A percentile compares a stretch with the other conserved stretches of the same genome.
These are phyloP conservation scores for Geotrichum fermentans DNA, from an alignment of 1,139 yeast genomes.

Conservation along the genomic window DNA sequence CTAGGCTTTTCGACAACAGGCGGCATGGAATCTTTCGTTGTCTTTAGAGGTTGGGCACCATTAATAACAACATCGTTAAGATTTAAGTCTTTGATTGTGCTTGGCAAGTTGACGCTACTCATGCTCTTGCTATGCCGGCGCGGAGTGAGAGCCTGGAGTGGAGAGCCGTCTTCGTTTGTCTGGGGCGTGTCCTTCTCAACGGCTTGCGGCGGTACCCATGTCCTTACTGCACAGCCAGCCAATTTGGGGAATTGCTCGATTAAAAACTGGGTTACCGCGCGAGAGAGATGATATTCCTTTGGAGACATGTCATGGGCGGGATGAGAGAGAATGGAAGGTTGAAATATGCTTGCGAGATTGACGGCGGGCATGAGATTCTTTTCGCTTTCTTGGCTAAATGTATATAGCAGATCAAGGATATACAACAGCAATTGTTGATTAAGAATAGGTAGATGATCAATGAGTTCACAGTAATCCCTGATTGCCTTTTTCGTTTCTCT, in stretches of 20 bases:
- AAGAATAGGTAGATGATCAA: conserved; percentile 60
- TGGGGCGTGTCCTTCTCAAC: neutral
- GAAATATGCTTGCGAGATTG: conserved; percentile 92
- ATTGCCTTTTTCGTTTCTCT: conserved; percentile 63
- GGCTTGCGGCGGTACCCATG: conserved; percentile 12
- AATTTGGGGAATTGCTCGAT: conserved; percentile 59
- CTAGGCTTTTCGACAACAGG: neutral
- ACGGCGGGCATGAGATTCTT: conserved; percentile 88
- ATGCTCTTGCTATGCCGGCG: conserved; percentile 36
- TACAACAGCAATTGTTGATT: conserved; percentile 84
- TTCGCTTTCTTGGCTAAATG: conserved; percentile 74
- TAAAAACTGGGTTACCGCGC: conserved; percentile 81
- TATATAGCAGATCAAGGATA: conserved; percentile 76
- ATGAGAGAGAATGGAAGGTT: conserved; percentile 88
- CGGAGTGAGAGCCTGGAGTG: conserved; percentile 7
- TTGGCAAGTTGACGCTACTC: conserved; percentile 29
- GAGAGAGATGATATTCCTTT: conserved; percentile 81
- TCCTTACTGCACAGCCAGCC: conserved; percentile 9
- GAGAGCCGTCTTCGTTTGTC: conserved; percentile 18
- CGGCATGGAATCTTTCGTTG: neutral
- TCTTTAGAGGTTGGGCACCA: neutral
- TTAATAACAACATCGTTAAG: neutral
- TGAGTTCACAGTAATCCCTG: conserved; percentile 62
- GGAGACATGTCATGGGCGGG: conserved; percentile 91
- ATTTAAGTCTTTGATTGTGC: conserved; percentile 5